Evolutionary conservation across 208 protist species (phyloP), one percentile per base, ranked within the genome.

Genomic region (Acanthamoeba sp.): DNA sequence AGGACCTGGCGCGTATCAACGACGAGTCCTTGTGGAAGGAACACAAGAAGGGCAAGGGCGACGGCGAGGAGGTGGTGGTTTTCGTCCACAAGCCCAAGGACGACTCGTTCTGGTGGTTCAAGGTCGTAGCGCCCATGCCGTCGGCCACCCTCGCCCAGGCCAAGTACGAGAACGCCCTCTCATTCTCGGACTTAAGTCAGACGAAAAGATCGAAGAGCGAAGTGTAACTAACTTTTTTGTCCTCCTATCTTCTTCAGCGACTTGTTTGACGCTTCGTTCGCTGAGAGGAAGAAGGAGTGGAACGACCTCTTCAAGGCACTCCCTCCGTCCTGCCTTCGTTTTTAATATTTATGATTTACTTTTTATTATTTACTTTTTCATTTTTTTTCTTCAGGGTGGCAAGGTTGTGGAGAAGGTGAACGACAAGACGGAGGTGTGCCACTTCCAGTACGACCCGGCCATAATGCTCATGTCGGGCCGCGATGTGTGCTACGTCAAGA

Each of bases 71-170:
- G 48, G 80, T 42, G 29, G 34, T 40, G 52, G 18, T 20, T 27
- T 88, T 42, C 52, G 80, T 88, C 42, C 34, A 88, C 52, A 88
- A 88, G 38, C 48, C 40, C 16, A 34, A 52, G 32, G 80, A 62
- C 27, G 80, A 88, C 80, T 50, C 80, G 27, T 64, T 88, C 29
- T 88, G 80, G 80, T 88, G 80, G 80, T 64, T 88, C 52, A 88
- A 88, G 52, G 29, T 88, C 45, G 80, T 88, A 1, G 80, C 69
- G 29, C 69, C 69, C 69, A 78, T 78, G 69, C 69, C 69, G 32
- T 78, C 69, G 16, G 69, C 69, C 69, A 78, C 69, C 16, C 69
- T 78, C 69, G 69, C 69, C 69, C 69, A 78, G 12, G 69, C 69
- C 69, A 78, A 78, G 69, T 78, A 78, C 0, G 0, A 9, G 0